Conservation (phyloP, 306 rosid species). For the Dalbergia cochinchinensis region DNA sequence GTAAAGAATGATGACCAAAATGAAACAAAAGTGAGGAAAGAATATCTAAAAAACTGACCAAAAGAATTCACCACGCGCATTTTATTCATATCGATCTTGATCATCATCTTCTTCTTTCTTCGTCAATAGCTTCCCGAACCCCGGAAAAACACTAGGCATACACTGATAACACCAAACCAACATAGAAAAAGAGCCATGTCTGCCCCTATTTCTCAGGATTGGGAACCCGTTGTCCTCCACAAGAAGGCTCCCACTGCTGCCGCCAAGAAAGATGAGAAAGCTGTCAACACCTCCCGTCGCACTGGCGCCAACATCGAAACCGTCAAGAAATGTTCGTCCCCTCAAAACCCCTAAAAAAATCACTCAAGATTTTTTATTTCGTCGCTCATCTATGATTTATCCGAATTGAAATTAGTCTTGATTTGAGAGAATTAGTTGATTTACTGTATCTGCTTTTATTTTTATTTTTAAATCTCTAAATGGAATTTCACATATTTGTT, state of each 20-base stretch:
- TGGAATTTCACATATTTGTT: background rate
- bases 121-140: too few relatives aligned
- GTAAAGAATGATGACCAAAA: too few relatives aligned
- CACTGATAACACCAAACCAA: background rate
- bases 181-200: background rate
- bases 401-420: background rate
- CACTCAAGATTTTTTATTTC: background rate
- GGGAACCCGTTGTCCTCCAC: constrained; percentile 90
- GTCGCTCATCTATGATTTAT: background rate
- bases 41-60: too few relatives aligned
- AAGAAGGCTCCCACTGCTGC: constrained; percentile 89
- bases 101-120: background rate
- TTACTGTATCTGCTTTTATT: background rate
- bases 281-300: constrained; percentile 94
- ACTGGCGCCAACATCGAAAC: constrained; percentile 87
- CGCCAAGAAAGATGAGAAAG: constrained; percentile 92
- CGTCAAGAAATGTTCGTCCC: constrained; percentile 65
- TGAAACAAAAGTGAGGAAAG: too few relatives aligned
- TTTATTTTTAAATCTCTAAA: background rate
- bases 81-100: background rate
- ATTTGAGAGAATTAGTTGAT: background rate
- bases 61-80: background rate
- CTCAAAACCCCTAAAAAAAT: background rate
- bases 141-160: background rate
- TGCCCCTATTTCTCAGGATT: constrained; percentile 72